Evolutionary conservation across 768 basidiomycete genomes (phyloP).

Genomic region (Cystobasidiopsis lactophilus): DNA sequence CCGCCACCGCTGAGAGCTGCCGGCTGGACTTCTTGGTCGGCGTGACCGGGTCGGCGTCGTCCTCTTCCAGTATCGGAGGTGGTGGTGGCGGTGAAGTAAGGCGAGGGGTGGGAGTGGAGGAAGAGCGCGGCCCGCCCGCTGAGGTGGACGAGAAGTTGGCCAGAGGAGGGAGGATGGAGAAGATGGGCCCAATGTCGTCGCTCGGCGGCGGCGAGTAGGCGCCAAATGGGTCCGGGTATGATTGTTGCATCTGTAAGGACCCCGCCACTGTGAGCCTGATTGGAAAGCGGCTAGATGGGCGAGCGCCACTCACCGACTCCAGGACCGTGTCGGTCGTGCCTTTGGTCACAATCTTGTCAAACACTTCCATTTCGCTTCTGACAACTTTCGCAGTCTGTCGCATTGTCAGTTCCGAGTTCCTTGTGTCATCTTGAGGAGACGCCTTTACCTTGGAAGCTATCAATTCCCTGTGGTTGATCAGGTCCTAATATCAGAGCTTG

Average conservation of each 20-base stretch:
- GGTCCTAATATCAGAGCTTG: too few relatives aligned
- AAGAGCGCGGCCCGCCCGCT: too few relatives aligned
- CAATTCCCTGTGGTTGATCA: not conserved
- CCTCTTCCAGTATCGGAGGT: not conserved
- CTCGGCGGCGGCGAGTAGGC: conserved; percentile 4
- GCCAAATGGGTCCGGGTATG: conserved; percentile 8
- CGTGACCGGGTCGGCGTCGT: too few relatives aligned
- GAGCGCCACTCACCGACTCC: not conserved
- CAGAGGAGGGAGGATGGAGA: conserved; percentile 9
- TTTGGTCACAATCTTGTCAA: conserved; percentile 9
- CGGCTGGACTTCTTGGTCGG: too few relatives aligned
- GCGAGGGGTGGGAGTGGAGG: too few relatives aligned
- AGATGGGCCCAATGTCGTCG: conserved; percentile 7
- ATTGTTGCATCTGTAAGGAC: conserved; percentile 3
- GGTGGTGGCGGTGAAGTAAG: too few relatives aligned
- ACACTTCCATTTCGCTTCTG: conserved; percentile 7
- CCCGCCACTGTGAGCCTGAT: not conserved
- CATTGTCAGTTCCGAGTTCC: not conserved
- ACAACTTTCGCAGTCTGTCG: conserved; percentile 7
- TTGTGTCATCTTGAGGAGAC: too few relatives aligned
- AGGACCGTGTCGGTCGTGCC: conserved; percentile 2
- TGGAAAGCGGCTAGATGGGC: not conserved
- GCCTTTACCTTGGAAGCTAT: not conserved
- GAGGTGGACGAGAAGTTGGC: too few relatives aligned
- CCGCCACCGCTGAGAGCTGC: too few relatives aligned